Base-by-base conservation (phyloP, 805 yeast species). In the Saccharomycopsis fermentans region DNA sequence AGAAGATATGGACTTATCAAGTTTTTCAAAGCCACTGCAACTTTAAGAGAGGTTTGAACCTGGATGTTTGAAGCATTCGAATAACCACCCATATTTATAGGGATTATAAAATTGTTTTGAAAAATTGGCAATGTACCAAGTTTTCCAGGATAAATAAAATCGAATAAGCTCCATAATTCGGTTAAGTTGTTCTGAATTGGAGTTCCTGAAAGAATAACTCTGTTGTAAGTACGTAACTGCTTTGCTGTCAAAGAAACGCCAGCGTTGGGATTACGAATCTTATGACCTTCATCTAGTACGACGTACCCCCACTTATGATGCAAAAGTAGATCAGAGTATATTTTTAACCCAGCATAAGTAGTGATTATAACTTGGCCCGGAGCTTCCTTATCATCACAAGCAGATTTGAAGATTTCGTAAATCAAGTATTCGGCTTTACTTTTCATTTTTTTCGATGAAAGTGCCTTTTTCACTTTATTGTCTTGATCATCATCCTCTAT, bases 31-130 rank as follows among this genome's bases (percentile, higher is more conserved):
- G 92, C 84, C 4, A 91, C 94, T 0, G 99, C 99, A 73, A 98
- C 94, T 68, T 90, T 90, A 68, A 89, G 91, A 1, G 97, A 97
- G 1, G 97, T 85, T 68, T 92, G 97, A 0, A 94, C 98, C 68
- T 94, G 97, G 2, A 94, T 81, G 68, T 94, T 94, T 1, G 95
- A 83, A 0, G 99, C 98, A 73, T 92, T 94, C 1, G 99, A 96
- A 71, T 94, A 94, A 0, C 99, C 99, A n/a, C 99, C 99, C 68
- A 88, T 78, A 67, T 90, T 92, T 52, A 94, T 94, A 0, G 99
- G 99, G 5, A 84, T 76, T 2, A 96, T 86, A 69, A 94, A 94
- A 69, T 94, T 97, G 56, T 81, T 86, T 70, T 91, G 96, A 66
- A 94, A 94, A 0, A 94, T 92, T 0, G 99, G 99, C 26, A 94